Base-by-base conservation (phyloP, 2,329 filamentous ascomycete species). In the Chaetomiaceae sp. region DNA sequence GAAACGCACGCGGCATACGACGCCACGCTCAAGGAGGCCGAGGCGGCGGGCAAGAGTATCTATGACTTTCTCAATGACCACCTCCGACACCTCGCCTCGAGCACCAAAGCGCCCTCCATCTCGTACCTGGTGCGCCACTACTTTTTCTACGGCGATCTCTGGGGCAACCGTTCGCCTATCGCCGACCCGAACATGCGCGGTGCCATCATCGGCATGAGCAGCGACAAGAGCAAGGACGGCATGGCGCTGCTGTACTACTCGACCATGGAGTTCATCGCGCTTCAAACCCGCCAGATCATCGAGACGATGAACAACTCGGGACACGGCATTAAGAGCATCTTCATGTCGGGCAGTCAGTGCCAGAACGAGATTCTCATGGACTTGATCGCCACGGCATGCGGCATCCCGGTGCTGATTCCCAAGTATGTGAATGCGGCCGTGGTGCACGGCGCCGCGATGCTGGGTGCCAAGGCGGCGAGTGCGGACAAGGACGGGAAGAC, bases 311-410 rank as follows among this genome's bases (percentile, higher is more conserved):
- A 97, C 76, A 76, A 80, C 42, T 78, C 90, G 1, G 94, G 94
- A 9, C 94, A 99, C 73, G 76, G 81, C 61, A 91, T 99, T 69
- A 84, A 80, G 45, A 92, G 87, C 58, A 96, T 99, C 71, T 99
- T 97, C 81, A 97, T 99, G 94, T 96, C 90, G 4, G 94, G 94
- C 56, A 95, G 89, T 10, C 94, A 97, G 70, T 99, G 94, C 76
- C 91, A 96, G 72, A 99, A 99, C 71, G 83, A 86, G 30, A 83
- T 97, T 55, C 78, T 99, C 51, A 96, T 99, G 86, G 80, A 84
- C 53, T 82, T 99, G 14, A 87, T 99, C 63, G 90, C 94, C 13
- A 94, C 91, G 0, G 87, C 87, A 0, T 97, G 92, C 72, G 79
- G 84, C 61, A 91, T 96, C 85, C 92, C 92, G 1, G 92, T 99